Percentiles rank a stretch among this genome's conserved stretches.
phyloP scores from a whole-genome alignment of 768 basidiomycete genomes.

The Suillus decipiens region DNA sequence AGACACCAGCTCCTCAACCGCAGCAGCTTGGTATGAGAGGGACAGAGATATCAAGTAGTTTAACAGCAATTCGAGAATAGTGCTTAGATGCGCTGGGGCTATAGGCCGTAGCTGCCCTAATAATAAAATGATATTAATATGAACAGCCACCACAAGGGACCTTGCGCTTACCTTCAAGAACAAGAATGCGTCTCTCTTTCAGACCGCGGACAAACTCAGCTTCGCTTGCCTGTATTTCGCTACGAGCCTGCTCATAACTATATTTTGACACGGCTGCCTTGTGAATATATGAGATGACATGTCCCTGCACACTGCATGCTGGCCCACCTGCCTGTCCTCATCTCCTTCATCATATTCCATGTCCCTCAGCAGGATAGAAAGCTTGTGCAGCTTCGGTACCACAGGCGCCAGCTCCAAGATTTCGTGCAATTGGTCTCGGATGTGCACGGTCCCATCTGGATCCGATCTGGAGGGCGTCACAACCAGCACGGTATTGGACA shows the following conservation, averaged over 20 bases:
- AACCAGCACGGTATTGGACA: constrained; percentile 87
- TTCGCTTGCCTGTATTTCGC: constrained; percentile 81
- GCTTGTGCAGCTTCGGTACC: constrained; percentile 75
- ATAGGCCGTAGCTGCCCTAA: constrained; percentile 76
- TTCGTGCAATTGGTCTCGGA: constrained; percentile 81
- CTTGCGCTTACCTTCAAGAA: constrained; percentile 57
- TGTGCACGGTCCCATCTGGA: constrained; percentile 51
- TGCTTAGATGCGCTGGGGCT: constrained; percentile 61
- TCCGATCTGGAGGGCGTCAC: constrained; percentile 50
- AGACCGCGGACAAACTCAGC: constrained; percentile 67
- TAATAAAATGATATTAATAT: constrained; percentile 7
- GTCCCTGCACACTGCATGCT: background rate
- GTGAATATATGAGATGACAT: background rate
- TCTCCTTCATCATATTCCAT: constrained; percentile 69
- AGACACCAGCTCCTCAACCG: constrained; percentile 58
- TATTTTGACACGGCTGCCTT: constrained; percentile 44
- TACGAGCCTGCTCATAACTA: constrained; percentile 57
- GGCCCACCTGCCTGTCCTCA: constrained; percentile 41
- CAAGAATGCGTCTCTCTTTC: constrained; percentile 67
- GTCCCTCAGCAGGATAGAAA: constrained; percentile 61
- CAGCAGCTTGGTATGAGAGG: constrained; percentile 50
- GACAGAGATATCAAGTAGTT: constrained; percentile 69
- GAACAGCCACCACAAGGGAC: background rate
- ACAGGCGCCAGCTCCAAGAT: constrained; percentile 78
- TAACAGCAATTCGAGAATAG: constrained; percentile 74